A percentile compares a stretch with the other conserved stretches of the same genome.
phyloP scores from a whole-genome alignment of 192 early-diverging fungal species.

The Backusella parvicylindrica region DNA sequence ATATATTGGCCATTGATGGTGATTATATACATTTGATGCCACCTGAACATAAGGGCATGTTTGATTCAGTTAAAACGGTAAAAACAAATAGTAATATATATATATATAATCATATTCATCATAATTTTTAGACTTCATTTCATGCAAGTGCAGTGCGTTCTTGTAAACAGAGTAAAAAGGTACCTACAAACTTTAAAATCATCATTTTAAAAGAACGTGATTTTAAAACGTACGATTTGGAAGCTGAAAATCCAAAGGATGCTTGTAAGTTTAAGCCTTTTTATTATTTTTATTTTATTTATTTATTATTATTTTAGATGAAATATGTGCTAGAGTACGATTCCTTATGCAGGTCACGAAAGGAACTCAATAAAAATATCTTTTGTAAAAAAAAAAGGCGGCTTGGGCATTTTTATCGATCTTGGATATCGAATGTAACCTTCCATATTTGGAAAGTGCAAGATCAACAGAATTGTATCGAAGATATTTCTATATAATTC shows the following conservation, averaged over 20 bases:
- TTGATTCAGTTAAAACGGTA: constrained; percentile 82
- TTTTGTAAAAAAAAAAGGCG: background rate
- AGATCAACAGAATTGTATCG: no score
- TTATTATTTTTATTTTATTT: background rate
- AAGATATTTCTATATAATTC: no score
- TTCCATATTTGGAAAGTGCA: background rate
- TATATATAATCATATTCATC: constrained; percentile 1
- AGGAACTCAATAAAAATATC: constrained; percentile 5
- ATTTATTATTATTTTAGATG: constrained; percentile 13
- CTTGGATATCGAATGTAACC: background rate
- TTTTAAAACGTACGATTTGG: constrained; percentile 77
- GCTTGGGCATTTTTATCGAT: background rate
- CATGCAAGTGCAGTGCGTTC: constrained; percentile 59
- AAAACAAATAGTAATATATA: constrained; percentile 26
- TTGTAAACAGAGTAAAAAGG: constrained; percentile 70
- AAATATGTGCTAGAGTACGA: constrained; percentile 31
- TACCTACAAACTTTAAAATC: constrained; percentile 66
- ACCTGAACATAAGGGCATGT: constrained; percentile 70
- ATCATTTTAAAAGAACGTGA: constrained; percentile 55
- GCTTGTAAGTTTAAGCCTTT: constrained; percentile 52
- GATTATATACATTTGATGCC: constrained; percentile 90
- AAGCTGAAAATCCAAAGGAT: constrained; percentile 65
- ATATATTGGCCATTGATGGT: constrained; percentile 91
- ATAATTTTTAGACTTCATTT: constrained; percentile 52
- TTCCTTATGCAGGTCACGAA: constrained; percentile 32